Evolutionary conservation across 2,329 filamentous ascomycete genomes (phyloP).

Genomic region (Curvularia hawaiiensis): DNA sequence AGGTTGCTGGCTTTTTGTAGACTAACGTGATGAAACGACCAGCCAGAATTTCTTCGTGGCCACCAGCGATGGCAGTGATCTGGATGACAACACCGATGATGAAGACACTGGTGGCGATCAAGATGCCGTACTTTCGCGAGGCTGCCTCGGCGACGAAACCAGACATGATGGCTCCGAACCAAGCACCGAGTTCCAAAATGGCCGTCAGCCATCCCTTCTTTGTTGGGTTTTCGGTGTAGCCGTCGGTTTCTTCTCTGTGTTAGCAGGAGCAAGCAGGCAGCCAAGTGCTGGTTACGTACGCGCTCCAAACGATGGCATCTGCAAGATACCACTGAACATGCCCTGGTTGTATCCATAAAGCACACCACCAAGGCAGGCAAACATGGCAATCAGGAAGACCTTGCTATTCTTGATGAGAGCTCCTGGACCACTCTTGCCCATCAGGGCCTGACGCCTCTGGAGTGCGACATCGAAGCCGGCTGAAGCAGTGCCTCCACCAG

Average conservation of each 20-base stretch:
- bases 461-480: conserved; percentile 32
- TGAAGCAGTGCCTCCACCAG: conserved; percentile 26
- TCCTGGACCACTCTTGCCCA: conserved; percentile 48
- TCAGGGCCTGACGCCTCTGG: conserved; percentile 28
- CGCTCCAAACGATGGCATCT: conserved; percentile 54
- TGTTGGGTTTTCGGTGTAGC: conserved; percentile 45
- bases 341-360: conserved; percentile 77
- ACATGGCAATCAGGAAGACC: conserved; percentile 61
- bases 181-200: conserved; percentile 77
- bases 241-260: conserved; percentile 48
- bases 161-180: conserved; percentile 73
- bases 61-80: conserved; percentile 62
- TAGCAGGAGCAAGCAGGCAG: neutral
- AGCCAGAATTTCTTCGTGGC: conserved; percentile 66
- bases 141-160: conserved; percentile 73
- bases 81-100: conserved; percentile 73
- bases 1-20: fast-evolving
- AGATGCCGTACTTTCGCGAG: conserved; percentile 71
- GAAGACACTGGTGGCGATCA: conserved; percentile 70
- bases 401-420: conserved; percentile 59
- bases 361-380: conserved; percentile 58
- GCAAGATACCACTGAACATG: conserved; percentile 72
- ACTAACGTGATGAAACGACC: conserved; percentile 70
- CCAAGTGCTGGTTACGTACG: conserved; percentile 32
- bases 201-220: conserved; percentile 58